Evolutionary conservation across 78 protist species (phyloP).

Genomic region (Paratrimastix pyriformis): DNA sequence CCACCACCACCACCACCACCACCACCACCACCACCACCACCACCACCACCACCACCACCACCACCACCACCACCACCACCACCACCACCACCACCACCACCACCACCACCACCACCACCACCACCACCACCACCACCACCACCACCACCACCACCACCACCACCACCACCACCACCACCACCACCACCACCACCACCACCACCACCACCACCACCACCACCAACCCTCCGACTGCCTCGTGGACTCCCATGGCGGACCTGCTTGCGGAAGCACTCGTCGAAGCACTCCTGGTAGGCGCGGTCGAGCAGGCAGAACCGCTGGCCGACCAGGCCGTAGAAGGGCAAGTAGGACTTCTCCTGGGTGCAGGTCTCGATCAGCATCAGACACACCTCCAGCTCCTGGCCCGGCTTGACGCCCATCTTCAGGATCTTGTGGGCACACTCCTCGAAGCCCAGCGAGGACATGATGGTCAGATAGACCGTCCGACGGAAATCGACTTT

Average conservation of each 20-base stretch:
- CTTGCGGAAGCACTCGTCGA: conserved; percentile 32
- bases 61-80: no score
- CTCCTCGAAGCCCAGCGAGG: conserved; percentile 71
- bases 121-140: no score
- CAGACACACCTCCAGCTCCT: conserved; percentile 56
- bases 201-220: no score
- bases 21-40: no score
- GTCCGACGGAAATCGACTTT: conserved; percentile 50
- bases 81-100: no score
- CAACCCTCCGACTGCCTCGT: no score
- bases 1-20: no score
- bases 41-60: no score
- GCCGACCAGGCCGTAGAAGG: conserved; percentile 73
- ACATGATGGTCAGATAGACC: conserved; percentile 84
- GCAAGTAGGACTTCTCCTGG: conserved; percentile 74
- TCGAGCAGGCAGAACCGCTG: conserved; percentile 69
- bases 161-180: no score
- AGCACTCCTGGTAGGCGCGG: conserved; percentile 45
- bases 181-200: no score
- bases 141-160: no score
- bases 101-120: no score
- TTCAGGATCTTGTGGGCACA: conserved; percentile 81
- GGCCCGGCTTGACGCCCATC: conserved; percentile 32
- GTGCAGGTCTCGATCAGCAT: conserved; percentile 92
- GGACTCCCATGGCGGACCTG: not conserved